These are phyloP conservation scores for Elaeagnus macrophylla DNA, from an alignment of 306 rosid species.

Conservation along the genomic window DNA sequence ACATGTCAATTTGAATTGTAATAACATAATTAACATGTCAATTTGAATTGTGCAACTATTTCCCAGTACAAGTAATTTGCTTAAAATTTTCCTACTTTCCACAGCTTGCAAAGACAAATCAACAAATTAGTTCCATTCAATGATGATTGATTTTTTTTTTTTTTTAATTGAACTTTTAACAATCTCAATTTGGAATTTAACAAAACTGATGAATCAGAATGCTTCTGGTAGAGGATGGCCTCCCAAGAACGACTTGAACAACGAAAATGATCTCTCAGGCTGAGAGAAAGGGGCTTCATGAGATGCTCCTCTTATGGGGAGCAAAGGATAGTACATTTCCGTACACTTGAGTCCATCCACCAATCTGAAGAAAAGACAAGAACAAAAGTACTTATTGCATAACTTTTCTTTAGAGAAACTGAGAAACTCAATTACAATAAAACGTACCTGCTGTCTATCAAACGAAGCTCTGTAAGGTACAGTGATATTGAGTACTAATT, in stretches of 20 bases:
- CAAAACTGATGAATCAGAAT: slow-evolving; percentile 34
- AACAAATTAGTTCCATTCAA: slow-evolving; percentile 17
- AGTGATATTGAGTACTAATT: slow-evolving; percentile 55
- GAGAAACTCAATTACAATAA: background rate
- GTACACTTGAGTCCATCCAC: slow-evolving; percentile 98
- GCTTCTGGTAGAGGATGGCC: slow-evolving; percentile 57
- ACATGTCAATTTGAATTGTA: no score
- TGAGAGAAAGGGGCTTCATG: slow-evolving; percentile 97
- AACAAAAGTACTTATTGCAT: background rate
- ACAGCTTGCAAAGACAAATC: slow-evolving; percentile 24
- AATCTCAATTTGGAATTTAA: slow-evolving; percentile 21
- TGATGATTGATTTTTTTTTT: slow-evolving; percentile 10
- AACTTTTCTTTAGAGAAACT: background rate
- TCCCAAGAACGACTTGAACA: slow-evolving; percentile 64
- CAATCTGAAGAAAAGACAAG: slow-evolving; percentile 47
- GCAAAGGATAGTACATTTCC: slow-evolving; percentile 84
- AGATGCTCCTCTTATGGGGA: slow-evolving; percentile 89
- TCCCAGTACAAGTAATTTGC: no score
- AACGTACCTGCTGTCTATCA: slow-evolving; percentile 67
- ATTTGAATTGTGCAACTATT: no score
- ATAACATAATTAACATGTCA: no score
- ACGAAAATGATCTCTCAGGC: slow-evolving; percentile 81
- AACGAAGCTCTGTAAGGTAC: slow-evolving; percentile 93
- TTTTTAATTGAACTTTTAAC: slow-evolving; percentile 25
- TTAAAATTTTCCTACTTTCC: slow-evolving; percentile 17